phyloP scores from a whole-genome alignment of 2,329 filamentous ascomycete genomes.

The Botrytis sinoallii region DNA sequence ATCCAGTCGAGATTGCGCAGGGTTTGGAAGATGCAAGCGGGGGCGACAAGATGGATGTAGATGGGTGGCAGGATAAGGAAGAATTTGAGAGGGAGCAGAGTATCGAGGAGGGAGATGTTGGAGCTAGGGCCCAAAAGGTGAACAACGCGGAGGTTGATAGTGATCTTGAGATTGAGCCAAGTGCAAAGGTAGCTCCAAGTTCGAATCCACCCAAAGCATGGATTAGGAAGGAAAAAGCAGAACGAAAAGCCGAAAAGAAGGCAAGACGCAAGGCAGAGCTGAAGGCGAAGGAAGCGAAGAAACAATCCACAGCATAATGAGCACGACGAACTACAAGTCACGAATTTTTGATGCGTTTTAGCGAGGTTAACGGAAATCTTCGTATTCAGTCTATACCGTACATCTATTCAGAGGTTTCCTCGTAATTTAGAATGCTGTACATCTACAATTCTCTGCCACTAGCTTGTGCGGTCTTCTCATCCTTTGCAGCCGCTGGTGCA shows the following conservation, averaged over 20 bases:
- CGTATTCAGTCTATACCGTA: slow-evolving; percentile 16
- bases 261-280: slow-evolving; percentile 53
- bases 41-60: slow-evolving; percentile 31
- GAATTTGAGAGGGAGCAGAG: slow-evolving; percentile 39
- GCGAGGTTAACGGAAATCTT: slow-evolving; percentile 4
- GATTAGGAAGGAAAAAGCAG: slow-evolving; percentile 35
- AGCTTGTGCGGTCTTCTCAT: slow-evolving; percentile 59
- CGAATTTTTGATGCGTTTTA: slow-evolving; percentile 16
- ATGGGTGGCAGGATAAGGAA: slow-evolving; percentile 40
- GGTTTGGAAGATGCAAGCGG: slow-evolving; percentile 31
- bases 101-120: slow-evolving; percentile 33
- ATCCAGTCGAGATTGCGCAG: slow-evolving; percentile 28
- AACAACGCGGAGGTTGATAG: slow-evolving; percentile 40
- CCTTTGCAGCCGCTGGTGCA: slow-evolving; percentile 34
- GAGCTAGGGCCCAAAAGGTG: slow-evolving; percentile 21
- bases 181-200: slow-evolving; percentile 20
- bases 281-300: slow-evolving; percentile 59
- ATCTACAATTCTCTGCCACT: slow-evolving; percentile 71
- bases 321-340: slow-evolving; percentile 14
- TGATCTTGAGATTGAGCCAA: slow-evolving; percentile 36
- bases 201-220: slow-evolving; percentile 38
- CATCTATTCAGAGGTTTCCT: slow-evolving; percentile 41
- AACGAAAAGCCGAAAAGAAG: slow-evolving; percentile 40
- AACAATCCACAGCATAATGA: slow-evolving; percentile 38
- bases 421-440: not conserved